A percentile compares a stretch with the other conserved stretches of the same genome.
phyloP scores from a whole-genome alignment of 1,284 basidiomycete species.

The Gomphus bonarii region DNA sequence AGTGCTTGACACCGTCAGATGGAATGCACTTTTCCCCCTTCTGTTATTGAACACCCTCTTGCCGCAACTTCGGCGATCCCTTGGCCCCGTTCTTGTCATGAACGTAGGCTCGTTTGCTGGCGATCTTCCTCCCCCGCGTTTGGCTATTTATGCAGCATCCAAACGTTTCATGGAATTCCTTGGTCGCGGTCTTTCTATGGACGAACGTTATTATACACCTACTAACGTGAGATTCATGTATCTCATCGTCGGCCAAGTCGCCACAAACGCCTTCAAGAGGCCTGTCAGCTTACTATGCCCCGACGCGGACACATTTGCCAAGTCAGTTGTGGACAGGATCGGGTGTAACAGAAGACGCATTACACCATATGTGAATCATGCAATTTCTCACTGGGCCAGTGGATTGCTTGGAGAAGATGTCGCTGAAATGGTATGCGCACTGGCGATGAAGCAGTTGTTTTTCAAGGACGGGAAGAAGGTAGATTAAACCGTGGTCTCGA shows the following conservation, averaged over 20 bases:
- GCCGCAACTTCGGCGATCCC: slow-evolving; percentile 3
- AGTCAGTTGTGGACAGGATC: slow-evolving; percentile 5
- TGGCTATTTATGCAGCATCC: slow-evolving; percentile 3
- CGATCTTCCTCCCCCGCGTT: slow-evolving; percentile 6
- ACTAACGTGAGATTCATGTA: slow-evolving; percentile 9
- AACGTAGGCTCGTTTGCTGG: slow-evolving; percentile 6
- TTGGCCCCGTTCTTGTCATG: neutral
- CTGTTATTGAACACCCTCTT: neutral
- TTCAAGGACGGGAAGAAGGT: neutral
- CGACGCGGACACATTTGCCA: slow-evolving; percentile 4
- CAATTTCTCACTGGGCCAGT: slow-evolving; percentile 1
- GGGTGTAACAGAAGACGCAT: slow-evolving; percentile 1
- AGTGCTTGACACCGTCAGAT: neutral
- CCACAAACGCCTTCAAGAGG: neutral
- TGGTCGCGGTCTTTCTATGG: neutral
- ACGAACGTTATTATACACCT: slow-evolving; percentile 7
- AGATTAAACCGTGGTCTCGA: neutral
- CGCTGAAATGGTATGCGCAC: neutral
- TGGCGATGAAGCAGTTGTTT: slow-evolving; percentile 5
- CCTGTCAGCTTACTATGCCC: neutral
- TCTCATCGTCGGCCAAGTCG: slow-evolving; percentile 2
- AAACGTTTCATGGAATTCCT: slow-evolving; percentile 7
- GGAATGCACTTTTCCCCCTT: slow-evolving; percentile 6
- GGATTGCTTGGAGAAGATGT: neutral
- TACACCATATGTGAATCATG: slow-evolving; percentile 5